Evolutionary conservation across 345 rosid genomes (phyloP).

Genomic region (Jatropha curcas): DNA sequence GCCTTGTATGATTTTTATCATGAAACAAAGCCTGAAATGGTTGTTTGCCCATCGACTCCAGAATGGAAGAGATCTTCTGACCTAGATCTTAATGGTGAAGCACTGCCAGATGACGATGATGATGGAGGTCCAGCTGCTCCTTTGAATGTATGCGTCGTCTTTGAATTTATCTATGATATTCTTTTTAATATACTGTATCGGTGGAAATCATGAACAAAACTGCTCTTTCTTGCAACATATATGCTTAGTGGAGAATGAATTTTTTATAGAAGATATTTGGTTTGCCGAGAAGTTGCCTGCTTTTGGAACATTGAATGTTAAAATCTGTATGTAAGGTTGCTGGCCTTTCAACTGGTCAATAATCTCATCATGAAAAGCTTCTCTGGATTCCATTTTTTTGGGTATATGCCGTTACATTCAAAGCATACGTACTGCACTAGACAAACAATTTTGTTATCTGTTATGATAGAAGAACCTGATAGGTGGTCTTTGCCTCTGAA

Average conservation of each 20-base stretch:
- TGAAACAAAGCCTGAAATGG: constrained; percentile 74
- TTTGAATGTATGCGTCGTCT: constrained; percentile 42
- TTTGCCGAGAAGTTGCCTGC: background rate
- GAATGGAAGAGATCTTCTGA: constrained; percentile 97
- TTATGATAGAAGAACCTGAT: background rate
- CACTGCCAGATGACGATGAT: constrained; percentile 66
- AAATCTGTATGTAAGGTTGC: background rate
- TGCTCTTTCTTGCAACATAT: background rate
- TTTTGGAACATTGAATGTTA: background rate
- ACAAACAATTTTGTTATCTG: background rate
- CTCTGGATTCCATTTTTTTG: background rate
- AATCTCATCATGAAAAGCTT: background rate
- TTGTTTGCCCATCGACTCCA: constrained; percentile 79
- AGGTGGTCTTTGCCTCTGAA: background rate
- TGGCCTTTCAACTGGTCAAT: background rate
- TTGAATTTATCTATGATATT: constrained; percentile 8
- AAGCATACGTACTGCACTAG: background rate
- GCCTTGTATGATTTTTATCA: constrained; percentile 86
- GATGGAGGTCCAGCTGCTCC: constrained; percentile 55
- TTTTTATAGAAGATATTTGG: background rate
- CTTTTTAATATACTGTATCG: background rate
- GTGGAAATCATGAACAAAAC: background rate
- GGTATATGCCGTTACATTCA: background rate
- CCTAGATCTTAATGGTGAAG: constrained; percentile 98
- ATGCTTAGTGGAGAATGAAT: background rate